Conservation (phyloP, 1,284 basidiomycete genomes). For the Sanghuangporus weigelae region DNA sequence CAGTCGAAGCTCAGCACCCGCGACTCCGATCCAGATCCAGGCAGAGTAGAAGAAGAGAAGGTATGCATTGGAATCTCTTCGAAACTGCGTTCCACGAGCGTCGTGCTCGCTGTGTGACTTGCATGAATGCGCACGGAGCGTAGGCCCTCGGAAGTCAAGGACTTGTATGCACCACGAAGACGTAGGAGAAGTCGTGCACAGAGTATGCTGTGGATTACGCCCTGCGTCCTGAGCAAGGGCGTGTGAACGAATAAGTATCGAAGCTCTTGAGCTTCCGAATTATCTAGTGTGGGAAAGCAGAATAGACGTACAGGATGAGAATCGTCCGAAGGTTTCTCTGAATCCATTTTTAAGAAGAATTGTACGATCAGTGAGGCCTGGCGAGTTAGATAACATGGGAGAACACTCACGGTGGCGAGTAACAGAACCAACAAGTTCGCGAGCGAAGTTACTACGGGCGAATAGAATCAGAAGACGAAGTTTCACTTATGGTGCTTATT, state of each 20-base stretch:
- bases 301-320: conserved; percentile 8
- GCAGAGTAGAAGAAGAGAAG: not conserved
- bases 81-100: not conserved
- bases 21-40: not conserved
- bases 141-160: conserved; percentile 1
- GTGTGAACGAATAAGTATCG: not conserved
- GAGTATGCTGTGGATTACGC: conserved; percentile 14
- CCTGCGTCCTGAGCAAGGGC: not conserved
- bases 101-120: not conserved
- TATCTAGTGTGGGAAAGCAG: not conserved
- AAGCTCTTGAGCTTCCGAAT: not conserved
- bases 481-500: not conserved
- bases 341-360: not conserved
- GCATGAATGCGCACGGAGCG: not conserved
- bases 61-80: not conserved
- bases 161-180: conserved; percentile 10
- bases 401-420: conserved; percentile 4
- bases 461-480: not conserved
- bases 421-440: conserved; percentile 6
- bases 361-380: too few species aligned
- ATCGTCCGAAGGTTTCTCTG: conserved; percentile 6
- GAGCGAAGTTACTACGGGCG: not conserved
- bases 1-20: not conserved
- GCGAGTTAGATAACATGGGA: not conserved
- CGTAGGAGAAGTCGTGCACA: conserved; percentile 11